phyloP scores from a whole-genome alignment of 2,329 filamentous ascomycete species.

The Grosmannia serpens region DNA sequence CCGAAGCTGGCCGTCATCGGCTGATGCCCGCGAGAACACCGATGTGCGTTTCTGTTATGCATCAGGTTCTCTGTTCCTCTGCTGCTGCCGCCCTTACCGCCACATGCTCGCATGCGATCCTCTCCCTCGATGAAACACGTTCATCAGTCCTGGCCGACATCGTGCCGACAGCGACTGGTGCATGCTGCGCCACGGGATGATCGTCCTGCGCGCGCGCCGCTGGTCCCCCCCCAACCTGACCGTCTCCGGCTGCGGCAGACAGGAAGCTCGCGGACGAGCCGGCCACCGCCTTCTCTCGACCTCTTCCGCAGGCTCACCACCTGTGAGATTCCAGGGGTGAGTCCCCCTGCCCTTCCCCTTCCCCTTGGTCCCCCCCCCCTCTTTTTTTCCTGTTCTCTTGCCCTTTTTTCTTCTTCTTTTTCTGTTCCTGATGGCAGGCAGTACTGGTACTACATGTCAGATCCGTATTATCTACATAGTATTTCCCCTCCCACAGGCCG shows the following conservation, averaged over 20 bases:
- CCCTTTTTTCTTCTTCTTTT: background rate
- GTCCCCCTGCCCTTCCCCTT: background rate
- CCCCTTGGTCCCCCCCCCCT: background rate
- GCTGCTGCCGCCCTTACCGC: too few relatives aligned
- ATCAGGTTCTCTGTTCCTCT: too few relatives aligned
- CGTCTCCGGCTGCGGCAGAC: background rate
- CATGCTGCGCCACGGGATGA: slow-evolving; percentile 40
- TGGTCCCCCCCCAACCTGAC: slow-evolving; percentile 12
- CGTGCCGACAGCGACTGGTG: slow-evolving; percentile 37
- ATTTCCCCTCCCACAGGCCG: too few relatives aligned
- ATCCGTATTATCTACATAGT: too few relatives aligned
- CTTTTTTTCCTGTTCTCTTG: background rate
- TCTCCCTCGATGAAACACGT: slow-evolving; percentile 14
- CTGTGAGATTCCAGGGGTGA: background rate
- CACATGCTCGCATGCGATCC: background rate
- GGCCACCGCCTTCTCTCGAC: background rate
- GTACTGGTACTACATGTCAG: too few relatives aligned
- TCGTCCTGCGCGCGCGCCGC: slow-evolving; percentile 17
- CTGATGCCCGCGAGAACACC: too few relatives aligned
- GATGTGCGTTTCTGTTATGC: too few relatives aligned
- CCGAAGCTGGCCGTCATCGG: too few relatives aligned
- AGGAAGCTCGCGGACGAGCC: background rate
- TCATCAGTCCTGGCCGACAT: slow-evolving; percentile 21
- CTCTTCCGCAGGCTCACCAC: background rate
- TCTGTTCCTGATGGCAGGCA: too few relatives aligned